Evolutionary conservation across 179 eudicot species (phyloP), one percentile per base, ranked within the genome.

Genomic region (Corrigiola litoralis): DNA sequence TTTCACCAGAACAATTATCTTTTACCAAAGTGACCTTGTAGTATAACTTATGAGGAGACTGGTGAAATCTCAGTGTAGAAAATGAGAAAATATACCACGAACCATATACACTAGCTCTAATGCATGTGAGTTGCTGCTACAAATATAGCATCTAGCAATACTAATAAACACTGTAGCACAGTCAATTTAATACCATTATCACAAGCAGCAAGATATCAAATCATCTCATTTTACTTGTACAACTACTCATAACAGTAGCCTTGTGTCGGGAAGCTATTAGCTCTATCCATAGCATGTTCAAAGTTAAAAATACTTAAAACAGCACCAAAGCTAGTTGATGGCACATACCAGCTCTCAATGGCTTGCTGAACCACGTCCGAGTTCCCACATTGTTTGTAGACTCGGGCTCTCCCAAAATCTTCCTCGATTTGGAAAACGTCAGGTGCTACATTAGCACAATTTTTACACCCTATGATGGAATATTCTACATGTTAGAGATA

Each of bases 391-490:
- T 92, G 98, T 53, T 66, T 76, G 61, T 88, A 77, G 38, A 71
- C 98, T 75, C 98, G 78, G 58, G 98, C 98, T 67, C 98, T 85
- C 79, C 98, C 98, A 71, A 75, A 87, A 62, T 92, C 98, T 75
- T 92, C 98, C 81, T 92, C 98, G 31, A 92, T 92, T 57, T 69
- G 37, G 72, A 92, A 92, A 41, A 92, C 89, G 61, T 79, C 80
- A 7, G 92, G 72, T 54, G 87, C 83, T 65, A 92, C 87, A 83
- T 81, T 87, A 31, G 97, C 92, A 79, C 98, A 92, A 48, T 92
- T 92, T 77, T 87, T 92, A 81, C 98, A 92, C 27, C 98, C 98
- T 92, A 69, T 8, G 14, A 16, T 27, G 53, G 23, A 58, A 67
- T 28, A 54, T 53, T 23, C 18, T 38, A 38, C 29, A 36, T 25